Conservation (phyloP, 2,329 filamentous ascomycete species). For the Diplodia scrobiculata region DNA sequence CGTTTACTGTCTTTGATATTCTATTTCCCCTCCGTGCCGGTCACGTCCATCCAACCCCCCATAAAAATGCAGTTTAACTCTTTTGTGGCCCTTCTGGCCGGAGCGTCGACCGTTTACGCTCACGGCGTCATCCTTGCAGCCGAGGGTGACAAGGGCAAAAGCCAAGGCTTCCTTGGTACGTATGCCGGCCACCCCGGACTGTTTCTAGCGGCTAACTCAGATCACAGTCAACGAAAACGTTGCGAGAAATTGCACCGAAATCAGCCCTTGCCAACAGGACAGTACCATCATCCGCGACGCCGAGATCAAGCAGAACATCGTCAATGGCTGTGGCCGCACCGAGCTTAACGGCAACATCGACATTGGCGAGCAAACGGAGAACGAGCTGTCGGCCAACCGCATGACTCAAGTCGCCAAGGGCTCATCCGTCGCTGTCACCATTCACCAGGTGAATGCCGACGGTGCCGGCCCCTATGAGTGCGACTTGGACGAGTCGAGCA, state of each 20-base stretch:
- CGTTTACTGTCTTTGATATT: constrained; percentile 6
- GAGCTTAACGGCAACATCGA: constrained; percentile 45
- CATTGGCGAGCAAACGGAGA: constrained; percentile 45
- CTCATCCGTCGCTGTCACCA: constrained; percentile 40
- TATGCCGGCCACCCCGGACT: constrained; percentile 24
- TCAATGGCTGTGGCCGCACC: constrained; percentile 44
- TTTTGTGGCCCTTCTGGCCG: constrained; percentile 39
- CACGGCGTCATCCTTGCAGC: constrained; percentile 41
- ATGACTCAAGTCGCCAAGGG: constrained; percentile 38
- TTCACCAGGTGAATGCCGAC: constrained; percentile 59
- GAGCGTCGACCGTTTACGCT: constrained; percentile 38
- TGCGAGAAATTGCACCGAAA: constrained; percentile 44
- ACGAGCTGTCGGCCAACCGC: constrained; percentile 39
- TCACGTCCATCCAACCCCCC: neutral
- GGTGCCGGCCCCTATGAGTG: constrained; percentile 55
- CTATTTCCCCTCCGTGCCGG: constrained; percentile 7
- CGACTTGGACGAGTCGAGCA: constrained; percentile 41
- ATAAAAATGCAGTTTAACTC: constrained; percentile 37
- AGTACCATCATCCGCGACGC: constrained; percentile 43
- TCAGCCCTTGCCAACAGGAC: constrained; percentile 45
- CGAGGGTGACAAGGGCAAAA: constrained; percentile 37
- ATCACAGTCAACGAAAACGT: constrained; percentile 39
- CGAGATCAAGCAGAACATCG: constrained; percentile 45
- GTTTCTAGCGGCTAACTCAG: constrained; percentile 5
- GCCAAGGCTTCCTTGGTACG: constrained; percentile 40